These are phyloP conservation scores for Magnaporthiopsis incrustans DNA, from an alignment of 2,329 filamentous ascomycete genomes.

Conservation along the genomic window DNA sequence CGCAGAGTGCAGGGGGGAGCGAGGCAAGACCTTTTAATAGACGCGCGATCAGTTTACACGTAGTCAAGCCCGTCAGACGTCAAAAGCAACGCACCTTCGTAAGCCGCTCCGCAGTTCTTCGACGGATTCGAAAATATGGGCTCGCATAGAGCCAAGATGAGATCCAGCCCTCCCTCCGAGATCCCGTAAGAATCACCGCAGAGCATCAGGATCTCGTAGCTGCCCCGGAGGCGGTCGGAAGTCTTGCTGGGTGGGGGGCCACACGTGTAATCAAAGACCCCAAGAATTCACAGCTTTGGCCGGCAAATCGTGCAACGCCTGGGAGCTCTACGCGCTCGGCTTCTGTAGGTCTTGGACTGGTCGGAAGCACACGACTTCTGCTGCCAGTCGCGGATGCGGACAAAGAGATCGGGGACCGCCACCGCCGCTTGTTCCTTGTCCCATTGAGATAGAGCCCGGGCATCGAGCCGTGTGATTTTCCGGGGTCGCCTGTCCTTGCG, in stretches of 20 bases:
- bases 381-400: too few species aligned
- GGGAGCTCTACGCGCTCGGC: too few species aligned
- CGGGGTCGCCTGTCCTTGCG: too few species aligned
- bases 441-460: too few species aligned
- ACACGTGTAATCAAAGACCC: neutral
- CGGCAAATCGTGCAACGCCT: too few species aligned
- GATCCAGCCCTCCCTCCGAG: neutral
- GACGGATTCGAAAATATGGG: neutral
- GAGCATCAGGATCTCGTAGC: conserved; percentile 2
- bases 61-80: neutral
- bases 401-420: too few species aligned
- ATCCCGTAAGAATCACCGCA: neutral
- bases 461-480: too few species aligned
- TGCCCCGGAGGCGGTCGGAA: neutral
- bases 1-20: neutral
- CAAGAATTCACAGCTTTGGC: too few species aligned
- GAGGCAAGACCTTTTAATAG: neutral
- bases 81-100: neutral
- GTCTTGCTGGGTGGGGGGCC: neutral
- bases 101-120: neutral
- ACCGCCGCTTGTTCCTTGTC: too few species aligned
- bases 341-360: too few species aligned
- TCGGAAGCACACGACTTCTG: too few species aligned
- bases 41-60: neutral
- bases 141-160: neutral